These are phyloP conservation scores for Boletales sp. DNA, from an alignment of 768 basidiomycete genomes.

Conservation along the genomic window DNA sequence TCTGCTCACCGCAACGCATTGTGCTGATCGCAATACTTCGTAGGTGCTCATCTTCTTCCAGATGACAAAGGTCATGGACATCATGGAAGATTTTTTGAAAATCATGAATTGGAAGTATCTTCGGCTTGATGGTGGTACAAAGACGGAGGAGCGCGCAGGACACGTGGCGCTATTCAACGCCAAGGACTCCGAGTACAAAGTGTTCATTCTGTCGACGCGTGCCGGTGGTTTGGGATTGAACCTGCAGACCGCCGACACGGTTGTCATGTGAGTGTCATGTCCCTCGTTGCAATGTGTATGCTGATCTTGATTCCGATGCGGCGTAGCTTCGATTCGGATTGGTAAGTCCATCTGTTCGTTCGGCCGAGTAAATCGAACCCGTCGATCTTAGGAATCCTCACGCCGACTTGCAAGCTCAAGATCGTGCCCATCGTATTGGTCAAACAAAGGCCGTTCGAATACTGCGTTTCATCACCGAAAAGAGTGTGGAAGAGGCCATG, in stretches of 20 bases:
- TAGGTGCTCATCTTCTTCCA: constrained; percentile 99
- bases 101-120: constrained; percentile 84
- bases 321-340: constrained; percentile 74
- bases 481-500: constrained; percentile 98
- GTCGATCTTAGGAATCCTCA: constrained; percentile 81
- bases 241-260: constrained; percentile 93
- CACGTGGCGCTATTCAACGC: constrained; percentile 88
- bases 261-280: constrained; percentile 71
- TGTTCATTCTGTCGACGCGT: constrained; percentile 92
- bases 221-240: constrained; percentile 94
- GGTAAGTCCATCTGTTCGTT: constrained; percentile 32
- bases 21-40: not conserved
- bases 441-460: constrained; percentile 98
- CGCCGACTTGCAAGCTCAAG: constrained; percentile 98
- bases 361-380: not conserved
- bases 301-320: constrained; percentile 6
- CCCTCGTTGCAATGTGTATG: not conserved
- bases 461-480: constrained; percentile 94
- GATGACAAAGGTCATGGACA: constrained; percentile 99
- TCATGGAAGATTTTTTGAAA: constrained; percentile 93
- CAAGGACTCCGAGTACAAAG: constrained; percentile 79
- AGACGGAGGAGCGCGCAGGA: constrained; percentile 89
- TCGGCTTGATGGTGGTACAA: constrained; percentile 94
- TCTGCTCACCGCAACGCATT: not conserved
- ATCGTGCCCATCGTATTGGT: constrained; percentile 99